Conservation (phyloP, 2,329 filamentous ascomycete genomes). For the Lasiodiplodia citricola region DNA sequence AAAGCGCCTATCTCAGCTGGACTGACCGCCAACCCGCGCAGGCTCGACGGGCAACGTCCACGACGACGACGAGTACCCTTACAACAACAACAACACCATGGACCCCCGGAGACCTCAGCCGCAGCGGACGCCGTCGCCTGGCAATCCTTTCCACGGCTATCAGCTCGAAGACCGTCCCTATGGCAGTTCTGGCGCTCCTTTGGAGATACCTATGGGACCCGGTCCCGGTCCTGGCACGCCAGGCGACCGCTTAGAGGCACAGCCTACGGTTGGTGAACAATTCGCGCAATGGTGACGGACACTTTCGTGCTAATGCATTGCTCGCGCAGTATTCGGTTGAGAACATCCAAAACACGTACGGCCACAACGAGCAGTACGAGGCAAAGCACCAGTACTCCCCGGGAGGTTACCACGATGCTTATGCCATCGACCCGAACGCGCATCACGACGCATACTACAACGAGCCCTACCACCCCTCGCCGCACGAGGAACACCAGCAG, state of each 20-base stretch:
- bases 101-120: conserved; percentile 59
- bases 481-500: conserved; percentile 58
- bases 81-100: conserved; percentile 45
- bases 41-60: conserved; percentile 24
- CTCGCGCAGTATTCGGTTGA: conserved; percentile 69
- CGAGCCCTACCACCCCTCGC: conserved; percentile 76
- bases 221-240: conserved; percentile 60
- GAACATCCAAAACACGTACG: conserved; percentile 68
- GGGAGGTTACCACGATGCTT: conserved; percentile 52
- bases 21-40: conserved; percentile 19
- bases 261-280: conserved; percentile 74
- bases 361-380: conserved; percentile 67
- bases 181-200: conserved; percentile 50
- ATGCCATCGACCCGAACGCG: conserved; percentile 75
- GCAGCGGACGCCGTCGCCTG: conserved; percentile 75
- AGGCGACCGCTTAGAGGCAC: conserved; percentile 78
- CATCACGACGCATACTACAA: conserved; percentile 90
- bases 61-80: conserved; percentile 28
- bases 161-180: conserved; percentile 82
- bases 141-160: conserved; percentile 76
- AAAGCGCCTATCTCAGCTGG: conserved; percentile 20
- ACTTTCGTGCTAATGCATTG: conserved; percentile 27
- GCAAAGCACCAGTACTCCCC: conserved; percentile 53
- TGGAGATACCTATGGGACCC: conserved; percentile 73
- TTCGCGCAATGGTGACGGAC: background rate